Evolutionary conservation across 2,329 filamentous ascomycete species (phyloP).

Genomic region (Botrytis hyacinthi): DNA sequence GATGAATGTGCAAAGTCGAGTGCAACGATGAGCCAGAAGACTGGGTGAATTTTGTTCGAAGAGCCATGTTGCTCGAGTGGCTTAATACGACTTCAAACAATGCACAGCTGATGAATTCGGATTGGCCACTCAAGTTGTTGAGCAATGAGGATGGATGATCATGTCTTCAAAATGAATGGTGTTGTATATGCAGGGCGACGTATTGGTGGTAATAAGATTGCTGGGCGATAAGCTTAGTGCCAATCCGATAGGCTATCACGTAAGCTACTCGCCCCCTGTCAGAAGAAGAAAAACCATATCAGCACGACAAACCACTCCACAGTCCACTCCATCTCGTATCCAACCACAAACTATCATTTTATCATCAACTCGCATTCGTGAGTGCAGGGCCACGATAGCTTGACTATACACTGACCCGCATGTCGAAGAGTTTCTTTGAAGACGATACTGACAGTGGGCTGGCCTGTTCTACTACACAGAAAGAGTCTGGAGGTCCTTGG

Average conservation of each 20-base stretch:
- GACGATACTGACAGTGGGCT: background rate
- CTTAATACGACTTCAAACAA: background rate
- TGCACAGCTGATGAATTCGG: background rate
- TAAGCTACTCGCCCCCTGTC: background rate
- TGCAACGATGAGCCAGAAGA: background rate
- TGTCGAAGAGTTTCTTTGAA: fast-evolving
- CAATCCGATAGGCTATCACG: background rate
- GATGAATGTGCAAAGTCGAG: background rate
- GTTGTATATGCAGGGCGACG: background rate
- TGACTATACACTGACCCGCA: background rate
- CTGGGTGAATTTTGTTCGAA: background rate
- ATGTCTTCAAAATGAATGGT: background rate
- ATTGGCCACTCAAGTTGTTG: background rate
- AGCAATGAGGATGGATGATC: background rate
- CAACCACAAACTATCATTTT: background rate
- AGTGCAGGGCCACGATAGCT: background rate
- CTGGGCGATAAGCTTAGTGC: background rate
- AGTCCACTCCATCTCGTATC: background rate
- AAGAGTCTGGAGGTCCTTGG: background rate
- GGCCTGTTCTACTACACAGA: background rate
- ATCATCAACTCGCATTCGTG: background rate
- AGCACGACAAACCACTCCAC: background rate
- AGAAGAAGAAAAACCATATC: background rate
- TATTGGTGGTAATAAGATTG: background rate
- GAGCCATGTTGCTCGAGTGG: slow-evolving; percentile 3